Evolutionary conservation across 139 green algal species (phyloP).

Genomic region (Chlorella sp.): DNA sequence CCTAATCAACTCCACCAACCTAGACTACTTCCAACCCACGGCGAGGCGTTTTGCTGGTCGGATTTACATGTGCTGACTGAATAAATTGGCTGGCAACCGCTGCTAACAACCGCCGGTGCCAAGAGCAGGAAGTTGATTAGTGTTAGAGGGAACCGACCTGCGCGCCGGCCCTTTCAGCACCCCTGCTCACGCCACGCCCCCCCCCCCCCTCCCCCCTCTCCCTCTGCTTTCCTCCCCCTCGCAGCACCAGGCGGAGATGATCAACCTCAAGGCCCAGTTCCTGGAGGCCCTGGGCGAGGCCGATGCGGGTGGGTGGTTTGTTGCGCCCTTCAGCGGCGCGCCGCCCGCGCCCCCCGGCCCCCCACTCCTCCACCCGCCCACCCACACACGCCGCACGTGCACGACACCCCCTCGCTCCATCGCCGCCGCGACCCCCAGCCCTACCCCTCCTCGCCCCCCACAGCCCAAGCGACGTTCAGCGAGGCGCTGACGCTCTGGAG

Average conservation of each 20-base stretch:
- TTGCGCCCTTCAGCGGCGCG: neutral
- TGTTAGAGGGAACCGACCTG: no score
- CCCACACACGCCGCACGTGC: no score
- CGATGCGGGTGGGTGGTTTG: constrained; percentile 16
- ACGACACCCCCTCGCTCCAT: no score
- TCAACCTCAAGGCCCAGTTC: constrained; percentile 82
- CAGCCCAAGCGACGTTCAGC: constrained; percentile 72
- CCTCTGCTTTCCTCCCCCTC: constrained; percentile 92
- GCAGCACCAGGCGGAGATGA: constrained; percentile 90
- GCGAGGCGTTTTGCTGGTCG: no score
- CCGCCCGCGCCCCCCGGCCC: neutral
- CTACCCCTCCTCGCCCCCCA: neutral
- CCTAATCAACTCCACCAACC: constrained; percentile 91
- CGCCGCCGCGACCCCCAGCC: no score
- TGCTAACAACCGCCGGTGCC: no score
- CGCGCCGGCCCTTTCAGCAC: no score
- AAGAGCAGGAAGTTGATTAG: no score
- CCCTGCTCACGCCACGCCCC: no score
- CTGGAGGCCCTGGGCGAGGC: constrained; percentile 47
- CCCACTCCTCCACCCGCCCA: no score
- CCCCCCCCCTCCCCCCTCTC: constrained; percentile 74
- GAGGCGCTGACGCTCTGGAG: constrained; percentile 82
- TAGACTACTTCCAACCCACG: constrained; percentile 95
- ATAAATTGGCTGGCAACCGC: no score
- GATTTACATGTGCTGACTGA: no score